Evolutionary conservation across 2,329 filamentous ascomycete species (phyloP), one percentile per base, ranked within the genome.

Genomic region (Exutisphaerella laricina): DNA sequence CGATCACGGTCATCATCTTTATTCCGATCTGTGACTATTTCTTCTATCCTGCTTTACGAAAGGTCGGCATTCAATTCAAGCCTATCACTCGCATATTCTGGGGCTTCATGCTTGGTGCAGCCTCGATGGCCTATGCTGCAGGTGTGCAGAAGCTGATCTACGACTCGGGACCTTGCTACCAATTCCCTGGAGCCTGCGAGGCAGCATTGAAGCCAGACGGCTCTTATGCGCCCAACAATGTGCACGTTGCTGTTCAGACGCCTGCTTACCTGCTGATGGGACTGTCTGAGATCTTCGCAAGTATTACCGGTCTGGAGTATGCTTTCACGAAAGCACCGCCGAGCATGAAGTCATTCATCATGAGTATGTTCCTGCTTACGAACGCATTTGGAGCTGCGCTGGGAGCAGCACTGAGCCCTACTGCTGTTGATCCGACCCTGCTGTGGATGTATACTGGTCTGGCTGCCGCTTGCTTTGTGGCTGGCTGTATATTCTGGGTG

Each of bases 391-490:
- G 75, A 2, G 71, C 76, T 3, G 74, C 73, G 22, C 63, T 86
- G 21, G 78, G 77, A 1, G 75, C 80, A 49, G 72, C 78, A 3
- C 65, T 85, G n/a, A 73, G 77, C 4, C 77, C 79, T 0, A 62
- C 71, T 13, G 74, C 78, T 9, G 72, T 72, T 45, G 77, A 85
- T 59, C 82, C 82, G 16, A 70, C 78, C 49, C 70, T 83, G 52
- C 57, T 80, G 41, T 83, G 79, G 78, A 73, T 84, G 69, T 56
- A 56, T 23, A 21, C 39, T 14, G 48, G 47, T 5, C 43, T 56
- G 12, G 46, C 46, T 2, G 46, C 39, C 9, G 39, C 45, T 8
- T 49, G 45, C 8, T 40, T 50, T n/a, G 44, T 46, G 26, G 48
- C 48, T 1, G 48, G 51, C 1, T 41, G 33, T 16, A 26, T 50